These are phyloP conservation scores for Ascoidea tarda DNA, from an alignment of 805 yeast genomes.

Conservation along the genomic window DNA sequence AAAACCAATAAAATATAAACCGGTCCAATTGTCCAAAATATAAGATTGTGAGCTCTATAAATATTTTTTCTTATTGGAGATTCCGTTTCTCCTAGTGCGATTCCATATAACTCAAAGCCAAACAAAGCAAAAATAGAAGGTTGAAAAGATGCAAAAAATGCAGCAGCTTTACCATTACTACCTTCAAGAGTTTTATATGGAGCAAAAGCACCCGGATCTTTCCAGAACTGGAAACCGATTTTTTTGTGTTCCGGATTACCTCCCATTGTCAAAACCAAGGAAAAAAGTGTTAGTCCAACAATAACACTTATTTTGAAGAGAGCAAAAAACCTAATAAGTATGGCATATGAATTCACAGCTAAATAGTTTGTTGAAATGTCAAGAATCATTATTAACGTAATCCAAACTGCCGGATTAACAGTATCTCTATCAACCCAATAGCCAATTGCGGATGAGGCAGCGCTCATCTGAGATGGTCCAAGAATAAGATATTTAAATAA, in stretches of 20 bases:
- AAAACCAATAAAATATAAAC: constrained; percentile 42
- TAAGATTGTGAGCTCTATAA: constrained; percentile 56
- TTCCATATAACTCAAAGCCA: constrained; percentile 59
- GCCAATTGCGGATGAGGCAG: constrained; percentile 28
- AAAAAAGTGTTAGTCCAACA: too few relatives aligned
- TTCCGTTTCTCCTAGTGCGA: constrained; percentile 62
- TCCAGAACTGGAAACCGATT: constrained; percentile 40
- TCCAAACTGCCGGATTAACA: constrained; percentile 31
- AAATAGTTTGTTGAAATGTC: too few relatives aligned
- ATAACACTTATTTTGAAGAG: too few relatives aligned
- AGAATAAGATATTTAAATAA: constrained; percentile 13
- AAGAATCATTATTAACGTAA: constrained; percentile 20
- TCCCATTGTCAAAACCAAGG: constrained; percentile 20
- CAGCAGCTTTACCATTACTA: constrained; percentile 39
- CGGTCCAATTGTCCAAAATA: constrained; percentile 46
- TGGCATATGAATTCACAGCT: too few relatives aligned
- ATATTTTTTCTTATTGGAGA: constrained; percentile 48
- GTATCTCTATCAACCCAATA: constrained; percentile 22
- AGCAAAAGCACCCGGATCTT: constrained; percentile 24
- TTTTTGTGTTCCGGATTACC: constrained; percentile 27
- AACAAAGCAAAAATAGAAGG: constrained; percentile 45
- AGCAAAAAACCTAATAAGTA: too few relatives aligned
- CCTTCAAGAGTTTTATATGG: neutral
- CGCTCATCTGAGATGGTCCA: constrained; percentile 18
- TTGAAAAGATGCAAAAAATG: constrained; percentile 48